Evolutionary conservation across 495 filamentous ascomycete species (phyloP).

Genomic region (Aspergillus baeticus): DNA sequence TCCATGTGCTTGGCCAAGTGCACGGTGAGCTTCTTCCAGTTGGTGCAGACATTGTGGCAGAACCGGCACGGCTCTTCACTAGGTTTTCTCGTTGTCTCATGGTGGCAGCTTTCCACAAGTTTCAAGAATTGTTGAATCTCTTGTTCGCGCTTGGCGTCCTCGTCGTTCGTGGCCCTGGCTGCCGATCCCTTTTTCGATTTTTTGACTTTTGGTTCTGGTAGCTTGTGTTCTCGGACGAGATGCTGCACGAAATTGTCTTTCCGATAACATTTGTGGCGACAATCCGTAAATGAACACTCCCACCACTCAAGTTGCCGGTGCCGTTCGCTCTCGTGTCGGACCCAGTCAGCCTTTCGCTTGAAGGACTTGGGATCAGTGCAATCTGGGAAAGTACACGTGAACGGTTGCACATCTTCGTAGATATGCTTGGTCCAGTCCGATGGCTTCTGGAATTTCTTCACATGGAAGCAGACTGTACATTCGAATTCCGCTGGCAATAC

Average conservation of each 20-base stretch:
- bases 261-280: conserved; percentile 80
- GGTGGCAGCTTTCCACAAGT: conserved; percentile 77
- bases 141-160: conserved; percentile 53
- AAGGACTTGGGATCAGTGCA: conserved; percentile 92
- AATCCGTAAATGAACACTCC: conserved; percentile 80
- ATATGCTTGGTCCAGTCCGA: conserved; percentile 99
- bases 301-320: conserved; percentile 94
- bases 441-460: conserved; percentile 89
- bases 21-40: conserved; percentile 92
- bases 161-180: conserved; percentile 20
- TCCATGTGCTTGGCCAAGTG: conserved; percentile 98
- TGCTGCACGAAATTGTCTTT: conserved; percentile 97
- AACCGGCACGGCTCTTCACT: conserved; percentile 87
- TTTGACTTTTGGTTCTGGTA: conserved; percentile 68
- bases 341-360: conserved; percentile 97
- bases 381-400: conserved; percentile 86
- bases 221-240: conserved; percentile 90
- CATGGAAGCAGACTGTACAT: conserved; percentile 85
- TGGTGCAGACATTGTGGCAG: conserved; percentile 77
- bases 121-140: conserved; percentile 65
- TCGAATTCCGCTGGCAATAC: conserved; percentile 88
- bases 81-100: conserved; percentile 63
- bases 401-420: conserved; percentile 92
- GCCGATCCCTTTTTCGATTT: conserved; percentile 37
- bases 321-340: conserved; percentile 90